Base-by-base conservation (phyloP, 2,329 filamentous ascomycete genomes). In the Botrytis sinoallii region DNA sequence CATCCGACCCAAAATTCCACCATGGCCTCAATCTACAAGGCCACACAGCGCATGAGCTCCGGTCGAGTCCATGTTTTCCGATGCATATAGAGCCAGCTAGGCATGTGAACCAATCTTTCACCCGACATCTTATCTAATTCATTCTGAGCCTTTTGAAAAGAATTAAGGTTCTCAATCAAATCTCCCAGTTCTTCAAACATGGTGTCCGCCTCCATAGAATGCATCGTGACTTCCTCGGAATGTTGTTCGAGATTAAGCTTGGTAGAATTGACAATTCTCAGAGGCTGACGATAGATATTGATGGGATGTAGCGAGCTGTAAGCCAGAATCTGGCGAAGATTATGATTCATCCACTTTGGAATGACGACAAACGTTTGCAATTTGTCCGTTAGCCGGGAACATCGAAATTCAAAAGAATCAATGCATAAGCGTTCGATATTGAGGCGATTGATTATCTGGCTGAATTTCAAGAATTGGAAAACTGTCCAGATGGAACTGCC, bases 191-290 rank as follows among this genome's bases (percentile, higher is more conserved):
- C 18, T 32, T 3, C 9, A 4, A 68, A 68, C 3, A 12, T 68
- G 12, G 2, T 68, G 1, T 38, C 14, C 0, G 60, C 22, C 12
- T 16, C 7, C 14, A 63, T 40, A 12, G 25, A 40, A 42, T 16
- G 40, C 22, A 42, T 29, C 60, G 5, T 42, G 22, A 63, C 25
- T 20, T 18, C 25, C 65, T 65, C 48, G 4, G 35, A 14, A 12
- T 14, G 16, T 29, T 20, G 12, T 4, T 42, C 48, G 1, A 20
- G 35, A 1, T 20, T 5, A 0, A 40, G 0, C 20, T 9, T 7
- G 9, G 25, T 57, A 22, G 9, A n/a, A 12, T 29, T 14, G 3
- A 68, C 65, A 3, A 68, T 48, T 25, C 52, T n/a, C 4, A 68
- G 46, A 32, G 65, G 48, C 18, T 25, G 46, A 14, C 18, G 18